Evolutionary conservation across 1,139 yeast species (phyloP).

Genomic region (Kazachstania sp.): DNA sequence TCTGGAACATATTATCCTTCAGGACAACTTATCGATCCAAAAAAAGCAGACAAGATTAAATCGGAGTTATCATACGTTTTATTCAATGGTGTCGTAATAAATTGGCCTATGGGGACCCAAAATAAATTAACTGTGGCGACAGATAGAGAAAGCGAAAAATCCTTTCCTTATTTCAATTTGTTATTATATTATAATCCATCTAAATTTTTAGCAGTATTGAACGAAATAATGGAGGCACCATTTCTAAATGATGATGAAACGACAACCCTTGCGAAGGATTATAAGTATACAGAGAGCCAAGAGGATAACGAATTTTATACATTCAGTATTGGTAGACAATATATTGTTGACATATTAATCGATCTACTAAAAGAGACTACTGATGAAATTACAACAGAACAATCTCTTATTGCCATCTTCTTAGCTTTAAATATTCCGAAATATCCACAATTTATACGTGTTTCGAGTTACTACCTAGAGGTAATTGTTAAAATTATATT

Average conservation of each 20-base stretch:
- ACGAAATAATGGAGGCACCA: conserved; percentile 27
- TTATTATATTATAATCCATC: conserved; percentile 18
- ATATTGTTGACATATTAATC: conserved; percentile 26
- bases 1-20: conserved; percentile 77
- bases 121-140: conserved; percentile 17
- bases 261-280: not conserved
- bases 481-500: conserved; percentile 35
- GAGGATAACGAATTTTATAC: not conserved
- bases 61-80: conserved; percentile 43
- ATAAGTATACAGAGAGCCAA: not conserved
- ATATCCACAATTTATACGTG: conserved; percentile 64
- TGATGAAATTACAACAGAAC: conserved; percentile 10
- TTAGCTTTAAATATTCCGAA: conserved; percentile 71
- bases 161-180: conserved; percentile 31
- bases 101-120: conserved; percentile 38
- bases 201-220: conserved; percentile 20
- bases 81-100: conserved; percentile 43
- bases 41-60: conserved; percentile 34
- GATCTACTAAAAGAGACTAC: conserved; percentile 15
- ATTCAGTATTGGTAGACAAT: conserved; percentile 24
- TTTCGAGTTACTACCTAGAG: conserved; percentile 51
- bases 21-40: conserved; percentile 39
- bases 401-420: conserved; percentile 49
- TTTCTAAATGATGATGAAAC: conserved; percentile 22
- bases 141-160: conserved; percentile 23